Evolutionary conservation across 371 early-diverging fungal genomes (phyloP).

Genomic region (Umbelopsis sp.): DNA sequence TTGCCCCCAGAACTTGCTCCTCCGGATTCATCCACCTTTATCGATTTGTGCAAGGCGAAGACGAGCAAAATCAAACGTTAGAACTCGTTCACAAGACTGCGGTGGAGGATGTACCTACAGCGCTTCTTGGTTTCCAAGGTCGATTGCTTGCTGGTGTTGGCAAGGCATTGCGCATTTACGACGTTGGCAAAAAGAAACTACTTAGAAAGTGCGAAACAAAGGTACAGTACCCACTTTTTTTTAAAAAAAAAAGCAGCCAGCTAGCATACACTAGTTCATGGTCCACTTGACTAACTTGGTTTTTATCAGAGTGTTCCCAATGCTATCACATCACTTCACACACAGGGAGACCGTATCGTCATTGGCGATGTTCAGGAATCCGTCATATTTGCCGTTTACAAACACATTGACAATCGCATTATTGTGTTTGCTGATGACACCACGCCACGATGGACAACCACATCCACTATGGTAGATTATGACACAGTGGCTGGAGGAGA

Average conservation of each 20-base stretch:
- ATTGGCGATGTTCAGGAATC: conserved; percentile 90
- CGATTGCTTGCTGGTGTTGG: conserved; percentile 90
- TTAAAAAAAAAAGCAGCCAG: too few relatives aligned
- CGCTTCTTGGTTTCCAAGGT: conserved; percentile 88
- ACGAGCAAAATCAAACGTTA: conserved; percentile 44
- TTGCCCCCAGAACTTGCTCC: conserved; percentile 74
- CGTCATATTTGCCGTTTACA: conserved; percentile 78
- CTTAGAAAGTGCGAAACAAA: conserved; percentile 89
- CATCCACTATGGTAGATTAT: conserved; percentile 83
- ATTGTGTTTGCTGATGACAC: conserved; percentile 93
- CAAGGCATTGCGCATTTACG: conserved; percentile 87
- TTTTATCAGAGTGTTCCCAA: conserved; percentile 67
- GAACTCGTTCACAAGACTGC: conserved; percentile 86
- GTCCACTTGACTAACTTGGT: not conserved
- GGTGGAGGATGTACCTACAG: conserved; percentile 85
- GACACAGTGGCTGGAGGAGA: conserved; percentile 94
- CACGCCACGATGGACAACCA: conserved; percentile 87
- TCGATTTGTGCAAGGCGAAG: conserved; percentile 67
- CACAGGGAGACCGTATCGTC: conserved; percentile 87
- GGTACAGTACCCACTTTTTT: conserved; percentile 28
- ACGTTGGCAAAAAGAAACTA: conserved; percentile 89
- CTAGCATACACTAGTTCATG: not conserved
- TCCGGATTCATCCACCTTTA: conserved; percentile 80
- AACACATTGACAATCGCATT: conserved; percentile 77
- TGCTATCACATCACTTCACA: conserved; percentile 71